Evolutionary conservation across 2,329 filamentous ascomycete genomes (phyloP), one percentile per base, ranked within the genome.

Genomic region (Diatrype stigma): DNA sequence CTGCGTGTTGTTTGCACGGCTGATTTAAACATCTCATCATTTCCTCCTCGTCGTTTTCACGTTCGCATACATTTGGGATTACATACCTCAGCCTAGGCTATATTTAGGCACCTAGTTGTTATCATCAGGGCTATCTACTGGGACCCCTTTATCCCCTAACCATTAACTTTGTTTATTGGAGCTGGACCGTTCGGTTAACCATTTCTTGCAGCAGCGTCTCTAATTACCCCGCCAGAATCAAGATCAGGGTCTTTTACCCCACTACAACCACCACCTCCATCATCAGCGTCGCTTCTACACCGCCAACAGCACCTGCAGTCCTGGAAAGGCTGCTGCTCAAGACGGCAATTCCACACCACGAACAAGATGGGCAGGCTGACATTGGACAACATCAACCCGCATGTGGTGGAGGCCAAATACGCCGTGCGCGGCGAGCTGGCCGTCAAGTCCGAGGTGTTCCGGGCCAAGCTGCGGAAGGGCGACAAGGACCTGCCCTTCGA

Each of bases 371-470:
- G 60, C 51, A 74, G 77, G 52, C 78, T 99, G 61, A 88, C 80
- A 63, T 77, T 89, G 64, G 79, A 90, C 71, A 96, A 94, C 77
- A 96, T 99, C 79, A 99, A 97, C 77, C 89, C 84, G 46, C 82
- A 94, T 70, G 82, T 97, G 59, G 85, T 86, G 67, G 83, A 85
- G 55, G 94, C 94, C 66, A 86, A 96, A 75, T 99, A 99, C 76
- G 94, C 94, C 60, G 94, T 99, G 51, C 90, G 94, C 63, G 94
- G 94, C 66, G 94, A 97, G 73, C 83, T 99, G 57, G 93, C 94
- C 51, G 87, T 95, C 69, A 90, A 89, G 74, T 94, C 91, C 14
- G 94, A 99, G 75, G 82, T 90, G 71, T 96, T 93, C 75, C 87
- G 93, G 54, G 86, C 86, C 49, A 79, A 81, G 64, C 77, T 96